Evolutionary conservation across 495 filamentous ascomycete species (phyloP).

Genomic region (Copromyces sp.): DNA sequence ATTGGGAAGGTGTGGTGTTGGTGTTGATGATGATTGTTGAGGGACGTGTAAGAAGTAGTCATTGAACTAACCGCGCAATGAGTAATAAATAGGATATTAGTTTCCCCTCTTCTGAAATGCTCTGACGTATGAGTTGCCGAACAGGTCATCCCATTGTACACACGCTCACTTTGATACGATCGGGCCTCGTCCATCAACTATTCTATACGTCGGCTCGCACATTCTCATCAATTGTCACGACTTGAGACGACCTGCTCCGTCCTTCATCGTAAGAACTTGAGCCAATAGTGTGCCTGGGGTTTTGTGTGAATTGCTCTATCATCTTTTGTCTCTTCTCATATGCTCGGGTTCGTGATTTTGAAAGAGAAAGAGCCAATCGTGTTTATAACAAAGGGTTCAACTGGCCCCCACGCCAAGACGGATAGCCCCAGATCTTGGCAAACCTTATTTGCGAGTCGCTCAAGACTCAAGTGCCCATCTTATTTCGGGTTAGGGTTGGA

Average conservation of each 20-base stretch:
- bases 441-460: neutral
- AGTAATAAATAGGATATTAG: neutral
- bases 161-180: neutral
- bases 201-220: too few species aligned
- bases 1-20: neutral
- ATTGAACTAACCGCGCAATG: neutral
- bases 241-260: neutral
- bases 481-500: neutral
- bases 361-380: neutral
- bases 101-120: neutral
- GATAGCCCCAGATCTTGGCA: neutral
- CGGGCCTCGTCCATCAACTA: too few species aligned
- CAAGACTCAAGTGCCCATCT: neutral
- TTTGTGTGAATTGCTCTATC: neutral
- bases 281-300: neutral
- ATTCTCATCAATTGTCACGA: neutral
- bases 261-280: neutral
- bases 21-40: too few species aligned
- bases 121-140: neutral
- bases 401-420: neutral
- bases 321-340: neutral
- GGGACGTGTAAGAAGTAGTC: too few species aligned
- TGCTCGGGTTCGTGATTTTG: neutral
- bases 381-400: neutral
- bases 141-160: neutral